These are phyloP conservation scores for Tritrichomonas musculus DNA, from an alignment of 208 protist genomes.

Conservation along the genomic window DNA sequence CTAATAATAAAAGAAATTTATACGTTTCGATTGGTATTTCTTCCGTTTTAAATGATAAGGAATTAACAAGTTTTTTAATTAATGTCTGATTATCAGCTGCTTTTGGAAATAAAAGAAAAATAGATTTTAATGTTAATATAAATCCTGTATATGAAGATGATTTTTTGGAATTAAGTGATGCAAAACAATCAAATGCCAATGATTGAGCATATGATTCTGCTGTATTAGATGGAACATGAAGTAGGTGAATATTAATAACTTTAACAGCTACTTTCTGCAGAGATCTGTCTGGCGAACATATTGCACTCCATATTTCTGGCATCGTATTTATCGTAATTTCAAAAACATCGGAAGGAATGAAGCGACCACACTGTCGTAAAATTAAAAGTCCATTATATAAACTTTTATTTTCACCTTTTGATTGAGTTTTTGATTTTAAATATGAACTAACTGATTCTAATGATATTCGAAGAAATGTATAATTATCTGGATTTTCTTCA, in stretches of 20 bases:
- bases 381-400: conserved; percentile 1
- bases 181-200: neutral
- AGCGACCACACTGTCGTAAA: neutral
- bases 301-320: conserved; percentile 5
- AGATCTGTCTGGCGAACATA: neutral
- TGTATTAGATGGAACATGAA: neutral
- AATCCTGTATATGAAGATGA: neutral
- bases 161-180: neutral
- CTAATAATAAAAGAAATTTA: neutral
- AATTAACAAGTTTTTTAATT: neutral
- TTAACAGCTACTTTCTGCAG: neutral
- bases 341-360: conserved; percentile 4
- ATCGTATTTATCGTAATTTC: neutral
- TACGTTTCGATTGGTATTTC: neutral
- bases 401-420: neutral
- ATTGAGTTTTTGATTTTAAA: neutral
- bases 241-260: neutral
- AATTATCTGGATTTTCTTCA: conserved; percentile 9
- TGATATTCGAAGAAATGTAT: neutral
- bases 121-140: neutral
- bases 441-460: neutral
- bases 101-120: neutral
- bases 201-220: neutral
- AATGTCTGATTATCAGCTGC: neutral
- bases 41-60: neutral